Percentiles rank a stretch among this genome's conserved stretches.
These are phyloP conservation scores for Colletotrichum brevisporum DNA, from an alignment of 2,329 filamentous ascomycete species.

Conservation along the genomic window DNA sequence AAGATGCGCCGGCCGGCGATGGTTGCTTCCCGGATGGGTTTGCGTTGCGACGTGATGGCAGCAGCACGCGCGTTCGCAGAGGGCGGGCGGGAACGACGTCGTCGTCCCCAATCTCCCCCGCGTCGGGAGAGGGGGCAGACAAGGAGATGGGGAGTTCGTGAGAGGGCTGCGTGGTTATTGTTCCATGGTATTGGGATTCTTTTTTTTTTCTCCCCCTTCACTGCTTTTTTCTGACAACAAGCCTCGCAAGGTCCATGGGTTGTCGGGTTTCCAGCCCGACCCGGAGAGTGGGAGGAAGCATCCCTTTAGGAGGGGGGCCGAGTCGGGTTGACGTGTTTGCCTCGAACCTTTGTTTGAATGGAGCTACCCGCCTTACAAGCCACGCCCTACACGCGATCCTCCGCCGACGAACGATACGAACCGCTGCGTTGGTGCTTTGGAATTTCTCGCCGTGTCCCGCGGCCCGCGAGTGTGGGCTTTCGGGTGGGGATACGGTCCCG, in stretches of 20 bases:
- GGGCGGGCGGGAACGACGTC: not conserved
- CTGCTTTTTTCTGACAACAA: too few species aligned
- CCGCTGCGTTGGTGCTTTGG: too few species aligned
- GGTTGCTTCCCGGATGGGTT: not conserved
- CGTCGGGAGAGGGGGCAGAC: not conserved
- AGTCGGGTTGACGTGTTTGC: not conserved
- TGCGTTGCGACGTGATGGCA: too few species aligned
- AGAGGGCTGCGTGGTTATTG: not conserved
- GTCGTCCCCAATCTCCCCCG: not conserved
- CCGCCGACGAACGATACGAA: too few species aligned
- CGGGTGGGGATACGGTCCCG: not conserved
- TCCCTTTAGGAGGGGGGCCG: not conserved
- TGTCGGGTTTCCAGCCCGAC: conserved; percentile 9
- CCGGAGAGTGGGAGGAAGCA: conserved; percentile 21
- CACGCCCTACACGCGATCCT: too few species aligned
- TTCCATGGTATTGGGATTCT: not conserved
- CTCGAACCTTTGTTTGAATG: not conserved
- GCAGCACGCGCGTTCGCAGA: not conserved
- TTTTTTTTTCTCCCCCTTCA: too few species aligned
- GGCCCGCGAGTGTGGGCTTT: not conserved
- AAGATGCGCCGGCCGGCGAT: not conserved
- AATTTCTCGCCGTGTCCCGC: not conserved
- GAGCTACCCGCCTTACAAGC: too few species aligned
- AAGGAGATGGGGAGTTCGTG: not conserved
- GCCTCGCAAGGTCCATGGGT: not conserved